phyloP scores from a whole-genome alignment of 768 basidiomycete species.

The Tylopilus intermedius region DNA sequence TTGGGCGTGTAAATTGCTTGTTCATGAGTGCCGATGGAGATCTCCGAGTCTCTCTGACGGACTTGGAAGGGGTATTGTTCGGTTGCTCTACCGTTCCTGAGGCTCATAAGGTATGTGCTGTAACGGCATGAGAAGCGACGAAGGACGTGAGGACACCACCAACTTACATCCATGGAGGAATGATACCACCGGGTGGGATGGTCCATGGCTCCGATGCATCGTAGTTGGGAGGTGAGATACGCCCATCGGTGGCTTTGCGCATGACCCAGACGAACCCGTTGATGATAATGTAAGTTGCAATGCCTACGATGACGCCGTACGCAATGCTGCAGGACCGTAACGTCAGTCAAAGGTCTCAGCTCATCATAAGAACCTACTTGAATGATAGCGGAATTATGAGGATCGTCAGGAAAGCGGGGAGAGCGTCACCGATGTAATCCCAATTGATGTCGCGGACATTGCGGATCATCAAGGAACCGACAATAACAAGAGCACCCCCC shows the following conservation, averaged over 20 bases:
- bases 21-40: conserved; percentile 32
- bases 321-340: conserved; percentile 55
- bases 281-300: conserved; percentile 63
- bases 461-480: conserved; percentile 85
- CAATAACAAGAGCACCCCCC: conserved; percentile 78
- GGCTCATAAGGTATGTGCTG: conserved; percentile 27
- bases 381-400: conserved; percentile 74
- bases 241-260: conserved; percentile 51
- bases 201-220: conserved; percentile 65
- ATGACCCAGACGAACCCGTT: conserved; percentile 65
- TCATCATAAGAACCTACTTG: conserved; percentile 47
- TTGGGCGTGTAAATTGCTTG: conserved; percentile 22
- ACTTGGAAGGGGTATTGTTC: conserved; percentile 30
- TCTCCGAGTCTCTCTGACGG: conserved; percentile 28
- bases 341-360: background rate
- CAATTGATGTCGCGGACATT: conserved; percentile 86
- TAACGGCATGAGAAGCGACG: background rate
- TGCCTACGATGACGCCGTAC: conserved; percentile 82
- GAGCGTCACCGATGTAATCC: conserved; percentile 82
- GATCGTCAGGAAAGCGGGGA: conserved; percentile 80
- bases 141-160: background rate
- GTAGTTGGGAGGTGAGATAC: conserved; percentile 59
- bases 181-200: conserved; percentile 64
- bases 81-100: background rate
- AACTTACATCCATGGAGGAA: conserved; percentile 65